phyloP scores from a whole-genome alignment of 495 filamentous ascomycete genomes.

The Neurospora sp. region DNA sequence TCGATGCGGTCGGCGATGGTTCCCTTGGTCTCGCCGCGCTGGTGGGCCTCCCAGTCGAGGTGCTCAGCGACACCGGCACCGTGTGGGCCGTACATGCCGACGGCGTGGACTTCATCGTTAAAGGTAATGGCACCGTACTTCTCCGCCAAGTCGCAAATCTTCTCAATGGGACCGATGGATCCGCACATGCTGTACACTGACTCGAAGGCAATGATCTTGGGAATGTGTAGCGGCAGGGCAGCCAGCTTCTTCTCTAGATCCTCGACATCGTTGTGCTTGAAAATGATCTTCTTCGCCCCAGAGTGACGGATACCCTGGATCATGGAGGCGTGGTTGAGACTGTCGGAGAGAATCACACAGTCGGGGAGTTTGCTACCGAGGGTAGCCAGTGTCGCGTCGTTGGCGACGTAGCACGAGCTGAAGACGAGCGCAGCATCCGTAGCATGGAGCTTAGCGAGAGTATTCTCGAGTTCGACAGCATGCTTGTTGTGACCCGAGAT shows the following conservation, averaged over 20 bases:
- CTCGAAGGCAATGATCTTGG: conserved; percentile 98
- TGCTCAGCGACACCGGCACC: conserved; percentile 97
- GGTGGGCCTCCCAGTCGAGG: conserved; percentile 80
- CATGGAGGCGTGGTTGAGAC: conserved; percentile 96
- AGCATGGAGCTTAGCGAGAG: conserved; percentile 78
- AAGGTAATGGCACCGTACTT: conserved; percentile 98
- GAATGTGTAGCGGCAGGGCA: conserved; percentile 67
- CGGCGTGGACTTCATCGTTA: conserved; percentile 95
- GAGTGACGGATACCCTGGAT: conserved; percentile 98
- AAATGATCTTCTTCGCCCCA: conserved; percentile 91
- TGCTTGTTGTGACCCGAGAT: conserved; percentile 98
- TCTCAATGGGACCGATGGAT: conserved; percentile 87
- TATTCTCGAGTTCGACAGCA: conserved; percentile 73
- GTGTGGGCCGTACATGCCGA: conserved; percentile 97
- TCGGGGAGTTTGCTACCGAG: conserved; percentile 91
- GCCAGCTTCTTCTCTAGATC: conserved; percentile 89
- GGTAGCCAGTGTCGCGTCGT: conserved; percentile 94
- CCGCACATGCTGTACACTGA: conserved; percentile 99
- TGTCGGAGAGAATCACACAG: conserved; percentile 93
- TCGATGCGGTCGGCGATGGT: conserved; percentile 93
- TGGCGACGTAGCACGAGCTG: conserved; percentile 94
- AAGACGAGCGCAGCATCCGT: conserved; percentile 91
- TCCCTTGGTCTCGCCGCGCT: conserved; percentile 55
- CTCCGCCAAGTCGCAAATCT: conserved; percentile 90
- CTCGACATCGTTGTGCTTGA: conserved; percentile 90